Conservation (phyloP, 805 yeast species). For the Yamadazyma kitorensis region DNA sequence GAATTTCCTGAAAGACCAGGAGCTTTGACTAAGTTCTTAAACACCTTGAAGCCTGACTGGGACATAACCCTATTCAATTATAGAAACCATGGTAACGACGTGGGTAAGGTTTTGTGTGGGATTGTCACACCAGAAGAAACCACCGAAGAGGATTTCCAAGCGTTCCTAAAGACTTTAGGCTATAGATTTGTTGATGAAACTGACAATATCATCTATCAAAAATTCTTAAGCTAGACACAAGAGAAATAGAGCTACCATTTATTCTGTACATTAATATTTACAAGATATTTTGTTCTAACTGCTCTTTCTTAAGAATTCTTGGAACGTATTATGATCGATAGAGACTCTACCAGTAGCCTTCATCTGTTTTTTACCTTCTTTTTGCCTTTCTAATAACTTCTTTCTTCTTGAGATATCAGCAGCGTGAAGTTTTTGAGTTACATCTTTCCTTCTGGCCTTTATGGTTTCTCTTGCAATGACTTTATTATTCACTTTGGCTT, state of each 20-base stretch:
- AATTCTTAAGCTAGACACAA: slow-evolving; percentile 49
- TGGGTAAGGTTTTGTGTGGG: slow-evolving; percentile 91
- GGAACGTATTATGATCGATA: slow-evolving; percentile 84
- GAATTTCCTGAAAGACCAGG: slow-evolving; percentile 99
- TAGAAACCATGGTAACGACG: slow-evolving; percentile 94
- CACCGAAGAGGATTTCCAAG: slow-evolving; percentile 60
- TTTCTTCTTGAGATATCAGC: slow-evolving; percentile 88
- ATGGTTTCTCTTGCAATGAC: slow-evolving; percentile 90
- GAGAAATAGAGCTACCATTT: background rate
- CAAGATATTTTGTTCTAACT: slow-evolving; percentile 2
- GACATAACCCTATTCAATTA: slow-evolving; percentile 93
- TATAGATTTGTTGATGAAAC: slow-evolving; percentile 81
- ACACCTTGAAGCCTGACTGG: slow-evolving; percentile 73
- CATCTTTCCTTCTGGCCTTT: slow-evolving; percentile 91
- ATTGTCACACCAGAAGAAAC: slow-evolving; percentile 72
- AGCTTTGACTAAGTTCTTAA: slow-evolving; percentile 79
- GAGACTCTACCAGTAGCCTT: slow-evolving; percentile 74
- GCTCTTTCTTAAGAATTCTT: slow-evolving; percentile 61
- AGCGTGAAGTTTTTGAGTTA: slow-evolving; percentile 89
- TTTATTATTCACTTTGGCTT: slow-evolving; percentile 77
- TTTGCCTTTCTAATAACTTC: slow-evolving; percentile 82
- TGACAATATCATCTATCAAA: slow-evolving; percentile 79
- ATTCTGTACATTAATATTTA: slow-evolving; percentile 4
- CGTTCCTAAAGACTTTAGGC: slow-evolving; percentile 67
- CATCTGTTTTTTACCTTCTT: slow-evolving; percentile 88